Evolutionary conservation across 768 basidiomycete genomes (phyloP).

Genomic region (Gloeostereum incarnatum): DNA sequence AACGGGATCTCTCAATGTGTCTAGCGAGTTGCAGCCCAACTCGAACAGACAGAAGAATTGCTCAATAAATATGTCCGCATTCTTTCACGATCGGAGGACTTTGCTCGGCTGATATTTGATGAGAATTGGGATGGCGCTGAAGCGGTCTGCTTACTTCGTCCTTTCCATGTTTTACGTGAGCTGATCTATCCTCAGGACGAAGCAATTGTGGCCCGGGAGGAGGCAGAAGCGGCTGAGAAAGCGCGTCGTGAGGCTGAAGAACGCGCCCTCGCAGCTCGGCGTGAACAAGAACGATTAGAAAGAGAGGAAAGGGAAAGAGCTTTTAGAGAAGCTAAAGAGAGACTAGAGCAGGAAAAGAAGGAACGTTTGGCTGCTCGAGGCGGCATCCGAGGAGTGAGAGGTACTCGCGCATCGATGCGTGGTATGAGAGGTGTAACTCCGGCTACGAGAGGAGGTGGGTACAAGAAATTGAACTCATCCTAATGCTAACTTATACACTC

Average conservation of each 20-base stretch:
- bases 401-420: constrained; percentile 58
- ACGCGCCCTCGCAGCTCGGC: constrained; percentile 24
- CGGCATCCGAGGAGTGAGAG: constrained; percentile 61
- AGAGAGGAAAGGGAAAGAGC: constrained; percentile 42
- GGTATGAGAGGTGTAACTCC: constrained; percentile 26
- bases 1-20: background rate
- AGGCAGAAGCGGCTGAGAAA: constrained; percentile 29
- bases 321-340: too few relatives aligned
- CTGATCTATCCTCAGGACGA: constrained; percentile 43
- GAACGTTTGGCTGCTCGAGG: constrained; percentile 34
- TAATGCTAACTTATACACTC: too few relatives aligned
- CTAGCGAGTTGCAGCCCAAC: constrained; percentile 56
- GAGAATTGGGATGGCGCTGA: constrained; percentile 71
- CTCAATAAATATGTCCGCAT: constrained; percentile 69
- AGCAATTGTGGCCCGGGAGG: constrained; percentile 37
- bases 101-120: constrained; percentile 63
- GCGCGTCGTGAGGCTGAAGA: constrained; percentile 37
- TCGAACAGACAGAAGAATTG: constrained; percentile 64
- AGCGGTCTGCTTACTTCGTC: constrained; percentile 33
- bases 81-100: constrained; percentile 60
- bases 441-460: constrained; percentile 4
- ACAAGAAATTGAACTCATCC: too few relatives aligned
- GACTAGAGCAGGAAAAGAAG: constrained; percentile 35
- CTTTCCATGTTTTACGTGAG: background rate
- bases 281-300: constrained; percentile 38